These are phyloP conservation scores for Kandelia obovata DNA, from an alignment of 345 rosid genomes.

Conservation along the genomic window DNA sequence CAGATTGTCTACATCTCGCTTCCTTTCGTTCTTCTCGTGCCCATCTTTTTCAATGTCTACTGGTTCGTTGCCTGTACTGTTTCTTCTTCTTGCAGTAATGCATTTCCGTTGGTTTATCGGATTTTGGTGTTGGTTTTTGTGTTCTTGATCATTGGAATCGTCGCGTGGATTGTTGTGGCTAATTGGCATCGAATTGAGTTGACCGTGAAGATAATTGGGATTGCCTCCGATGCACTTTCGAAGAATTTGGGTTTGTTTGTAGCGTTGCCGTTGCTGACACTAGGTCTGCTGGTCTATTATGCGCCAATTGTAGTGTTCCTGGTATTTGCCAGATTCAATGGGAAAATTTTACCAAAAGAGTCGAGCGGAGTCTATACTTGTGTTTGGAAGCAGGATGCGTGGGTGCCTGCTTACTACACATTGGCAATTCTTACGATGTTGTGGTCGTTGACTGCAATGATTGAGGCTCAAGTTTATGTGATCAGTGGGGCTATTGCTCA, in stretches of 20 bases:
- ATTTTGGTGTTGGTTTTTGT: conserved; percentile 63
- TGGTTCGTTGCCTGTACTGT: conserved; percentile 91
- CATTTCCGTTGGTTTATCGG: conserved; percentile 67
- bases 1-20: conserved; percentile 74
- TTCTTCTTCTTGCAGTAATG: conserved; percentile 58
- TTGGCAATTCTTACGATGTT: conserved; percentile 80
- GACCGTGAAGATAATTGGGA: conserved; percentile 63
- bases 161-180: conserved; percentile 72
- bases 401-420: conserved; percentile 90
- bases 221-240: conserved; percentile 80
- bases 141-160: conserved; percentile 58
- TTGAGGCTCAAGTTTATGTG: conserved; percentile 86
- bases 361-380: conserved; percentile 52
- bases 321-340: conserved; percentile 73
- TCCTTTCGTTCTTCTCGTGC: conserved; percentile 71
- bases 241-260: conserved; percentile 64
- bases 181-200: conserved; percentile 85
- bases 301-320: conserved; percentile 77
- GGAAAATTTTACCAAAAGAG: conserved; percentile 58
- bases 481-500: conserved; percentile 79
- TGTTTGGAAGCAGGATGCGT: conserved; percentile 80
- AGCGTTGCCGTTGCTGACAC: conserved; percentile 54
- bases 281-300: conserved; percentile 56
- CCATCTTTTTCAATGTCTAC: conserved; percentile 65
- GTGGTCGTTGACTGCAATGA: conserved; percentile 76